These are phyloP conservation scores for Lipomyces lipofer DNA, from an alignment of 805 yeast genomes.

Conservation along the genomic window DNA sequence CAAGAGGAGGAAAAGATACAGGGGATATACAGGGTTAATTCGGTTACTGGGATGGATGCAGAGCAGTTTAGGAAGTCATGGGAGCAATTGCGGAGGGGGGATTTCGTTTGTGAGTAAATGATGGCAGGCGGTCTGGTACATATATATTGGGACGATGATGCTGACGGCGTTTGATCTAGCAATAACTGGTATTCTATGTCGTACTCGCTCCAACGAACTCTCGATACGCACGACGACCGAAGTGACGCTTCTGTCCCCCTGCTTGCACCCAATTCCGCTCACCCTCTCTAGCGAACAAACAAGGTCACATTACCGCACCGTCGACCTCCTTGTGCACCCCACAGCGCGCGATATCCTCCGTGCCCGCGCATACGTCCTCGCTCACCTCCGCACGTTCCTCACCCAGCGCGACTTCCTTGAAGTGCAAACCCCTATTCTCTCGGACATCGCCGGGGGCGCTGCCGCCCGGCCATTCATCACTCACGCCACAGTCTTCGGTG, in stretches of 20 bases:
- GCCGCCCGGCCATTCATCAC: conserved; percentile 86
- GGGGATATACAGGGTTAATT: conserved; percentile 57
- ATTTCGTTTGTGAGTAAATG: conserved; percentile 47
- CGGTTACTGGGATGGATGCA: conserved; percentile 42
- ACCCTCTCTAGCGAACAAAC: conserved; percentile 55
- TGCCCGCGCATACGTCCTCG: conserved; percentile 57
- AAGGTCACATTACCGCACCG: conserved; percentile 65
- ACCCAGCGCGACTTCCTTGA: conserved; percentile 61
- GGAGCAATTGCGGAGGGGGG: conserved; percentile 63
- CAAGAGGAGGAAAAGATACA: conserved; percentile 65
- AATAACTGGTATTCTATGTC: conserved; percentile 69
- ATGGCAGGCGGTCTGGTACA: too few species aligned
- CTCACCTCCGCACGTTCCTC: conserved; percentile 59
- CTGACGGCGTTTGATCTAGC: conserved; percentile 35
- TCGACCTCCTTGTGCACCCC: conserved; percentile 67
- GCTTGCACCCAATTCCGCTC: conserved; percentile 71
- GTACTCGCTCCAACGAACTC: conserved; percentile 75
- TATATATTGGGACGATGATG: too few species aligned
- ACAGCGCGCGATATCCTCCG: conserved; percentile 49
- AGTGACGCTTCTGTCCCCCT: conserved; percentile 60
- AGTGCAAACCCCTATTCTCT: conserved; percentile 85
- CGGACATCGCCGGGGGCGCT: conserved; percentile 78
- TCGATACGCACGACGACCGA: conserved; percentile 61
- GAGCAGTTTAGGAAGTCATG: conserved; percentile 46
- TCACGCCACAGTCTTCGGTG: conserved; percentile 18